Conservation (phyloP, 2,329 filamentous ascomycete genomes). For the Cladosporium sp. region DNA sequence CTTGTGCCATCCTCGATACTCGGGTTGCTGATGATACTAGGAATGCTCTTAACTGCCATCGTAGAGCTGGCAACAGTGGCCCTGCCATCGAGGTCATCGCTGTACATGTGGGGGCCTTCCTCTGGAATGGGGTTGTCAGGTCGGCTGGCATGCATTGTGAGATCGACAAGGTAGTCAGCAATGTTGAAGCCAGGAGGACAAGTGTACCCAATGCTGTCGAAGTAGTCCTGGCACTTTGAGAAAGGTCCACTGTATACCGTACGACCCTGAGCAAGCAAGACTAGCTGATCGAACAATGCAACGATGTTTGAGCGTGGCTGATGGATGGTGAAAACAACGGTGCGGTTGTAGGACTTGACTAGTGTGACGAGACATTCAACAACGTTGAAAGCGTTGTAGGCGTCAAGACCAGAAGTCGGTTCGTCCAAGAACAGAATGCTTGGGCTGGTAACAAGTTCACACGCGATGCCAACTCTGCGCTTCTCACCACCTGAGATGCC, state of each 20-base stretch:
- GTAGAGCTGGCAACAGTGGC: constrained; percentile 81
- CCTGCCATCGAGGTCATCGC: constrained; percentile 57
- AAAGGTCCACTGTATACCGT: constrained; percentile 94
- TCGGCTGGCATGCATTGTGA: constrained; percentile 89
- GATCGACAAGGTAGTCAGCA: constrained; percentile 92
- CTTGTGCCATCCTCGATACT: constrained; percentile 59
- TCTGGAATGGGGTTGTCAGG: constrained; percentile 53
- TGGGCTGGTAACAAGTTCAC: constrained; percentile 93
- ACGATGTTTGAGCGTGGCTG: constrained; percentile 98
- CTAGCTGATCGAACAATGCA: constrained; percentile 88
- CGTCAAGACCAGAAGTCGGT: constrained; percentile 91
- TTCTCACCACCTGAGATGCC: constrained; percentile 98
- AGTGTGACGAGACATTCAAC: constrained; percentile 92
- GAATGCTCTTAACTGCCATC: constrained; percentile 82
- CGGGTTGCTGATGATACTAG: constrained; percentile 71
- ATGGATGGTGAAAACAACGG: constrained; percentile 97
- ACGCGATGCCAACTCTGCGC: constrained; percentile 91
- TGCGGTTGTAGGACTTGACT: constrained; percentile 94
- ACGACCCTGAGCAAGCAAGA: constrained; percentile 82
- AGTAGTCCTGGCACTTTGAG: constrained; percentile 82
- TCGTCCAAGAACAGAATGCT: constrained; percentile 97
- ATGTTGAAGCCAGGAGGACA: constrained; percentile 98
- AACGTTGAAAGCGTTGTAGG: constrained; percentile 97
- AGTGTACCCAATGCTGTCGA: constrained; percentile 83
- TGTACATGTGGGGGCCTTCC: constrained; percentile 42